phyloP scores from a whole-genome alignment of 768 basidiomycete species.

The Leucogyrophana mollusca region DNA sequence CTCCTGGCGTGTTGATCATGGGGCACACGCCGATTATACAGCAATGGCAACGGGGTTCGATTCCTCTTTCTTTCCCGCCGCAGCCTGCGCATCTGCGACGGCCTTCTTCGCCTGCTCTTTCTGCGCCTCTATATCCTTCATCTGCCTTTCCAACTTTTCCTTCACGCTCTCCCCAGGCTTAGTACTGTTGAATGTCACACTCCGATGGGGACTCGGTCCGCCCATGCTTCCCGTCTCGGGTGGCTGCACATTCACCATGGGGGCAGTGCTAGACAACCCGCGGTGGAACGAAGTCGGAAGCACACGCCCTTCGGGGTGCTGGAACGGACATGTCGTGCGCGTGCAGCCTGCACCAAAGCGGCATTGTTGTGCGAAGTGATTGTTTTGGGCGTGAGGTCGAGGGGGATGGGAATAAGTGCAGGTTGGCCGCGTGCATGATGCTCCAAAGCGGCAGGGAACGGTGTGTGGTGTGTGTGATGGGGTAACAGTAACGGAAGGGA shows the following conservation, averaged over 20 bases:
- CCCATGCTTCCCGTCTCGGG: slow-evolving; percentile 70
- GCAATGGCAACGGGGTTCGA: slow-evolving; percentile 43
- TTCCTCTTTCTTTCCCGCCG: slow-evolving; percentile 62
- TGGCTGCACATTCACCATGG: slow-evolving; percentile 57
- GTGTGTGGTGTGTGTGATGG: slow-evolving; percentile 24
- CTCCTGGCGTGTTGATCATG: background rate
- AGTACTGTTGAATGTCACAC: slow-evolving; percentile 65
- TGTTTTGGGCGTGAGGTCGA: slow-evolving; percentile 30
- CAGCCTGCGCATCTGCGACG: slow-evolving; percentile 61
- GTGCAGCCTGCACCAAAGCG: slow-evolving; percentile 87
- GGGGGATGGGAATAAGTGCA: slow-evolving; percentile 72
- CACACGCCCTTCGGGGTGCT: slow-evolving; percentile 86
- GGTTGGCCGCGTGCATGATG: slow-evolving; percentile 63
- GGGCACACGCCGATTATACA: slow-evolving; percentile 21
- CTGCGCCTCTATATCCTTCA: slow-evolving; percentile 68
- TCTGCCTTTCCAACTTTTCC: slow-evolving; percentile 47
- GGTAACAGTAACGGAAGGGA: slow-evolving; percentile 27
- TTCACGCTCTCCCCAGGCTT: slow-evolving; percentile 39
- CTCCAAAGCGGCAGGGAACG: slow-evolving; percentile 67
- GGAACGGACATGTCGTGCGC: slow-evolving; percentile 81
- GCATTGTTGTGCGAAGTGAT: slow-evolving; percentile 56
- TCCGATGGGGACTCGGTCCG: slow-evolving; percentile 62
- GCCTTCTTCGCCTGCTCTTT: slow-evolving; percentile 63
- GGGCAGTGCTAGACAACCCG: slow-evolving; percentile 59
- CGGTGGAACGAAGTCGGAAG: slow-evolving; percentile 80